A percentile compares a stretch with the other conserved stretches of the same genome.
phyloP scores from a whole-genome alignment of 2,329 filamentous ascomycete species.

The Elsinoe fawcettii region DNA sequence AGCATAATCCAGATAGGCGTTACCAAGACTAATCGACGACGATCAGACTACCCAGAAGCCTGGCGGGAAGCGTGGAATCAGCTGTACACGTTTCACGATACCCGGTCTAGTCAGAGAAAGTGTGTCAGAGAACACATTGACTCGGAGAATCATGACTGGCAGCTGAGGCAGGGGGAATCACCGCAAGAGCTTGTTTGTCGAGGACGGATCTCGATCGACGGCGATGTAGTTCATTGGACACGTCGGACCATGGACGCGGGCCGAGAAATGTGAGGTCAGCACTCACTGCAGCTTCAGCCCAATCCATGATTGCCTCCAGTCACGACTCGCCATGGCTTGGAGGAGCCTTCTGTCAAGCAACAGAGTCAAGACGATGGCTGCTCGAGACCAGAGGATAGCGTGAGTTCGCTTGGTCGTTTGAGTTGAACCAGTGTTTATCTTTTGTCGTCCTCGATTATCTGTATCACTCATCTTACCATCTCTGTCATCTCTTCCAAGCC shows the following conservation, averaged over 20 bases:
- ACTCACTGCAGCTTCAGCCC: neutral
- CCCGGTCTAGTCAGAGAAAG: neutral
- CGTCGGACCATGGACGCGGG: neutral
- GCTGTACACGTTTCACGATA: conserved; percentile 3
- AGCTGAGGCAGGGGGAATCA: neutral
- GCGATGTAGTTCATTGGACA: neutral
- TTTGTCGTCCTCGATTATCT: neutral
- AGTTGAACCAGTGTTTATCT: neutral
- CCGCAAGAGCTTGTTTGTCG: conserved; percentile 5
- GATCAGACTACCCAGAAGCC: conserved; percentile 4
- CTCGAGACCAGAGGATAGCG: neutral
- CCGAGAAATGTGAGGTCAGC: neutral
- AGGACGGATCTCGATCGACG: neutral
- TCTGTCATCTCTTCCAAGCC: neutral
- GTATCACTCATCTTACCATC: neutral
- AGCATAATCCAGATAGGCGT: conserved; percentile 8
- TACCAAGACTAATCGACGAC: conserved; percentile 2
- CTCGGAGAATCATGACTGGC: conserved; percentile 13
- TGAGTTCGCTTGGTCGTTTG: neutral
- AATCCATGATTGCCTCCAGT: too few relatives aligned
- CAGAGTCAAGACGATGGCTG: neutral
- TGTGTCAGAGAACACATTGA: conserved; percentile 9
- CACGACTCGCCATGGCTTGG: neutral
- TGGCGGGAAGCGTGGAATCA: neutral
- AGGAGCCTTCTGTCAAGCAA: neutral